Evolutionary conservation across 139 green algal species (phyloP).

Genomic region (Edaphochlamys debaryana): DNA sequence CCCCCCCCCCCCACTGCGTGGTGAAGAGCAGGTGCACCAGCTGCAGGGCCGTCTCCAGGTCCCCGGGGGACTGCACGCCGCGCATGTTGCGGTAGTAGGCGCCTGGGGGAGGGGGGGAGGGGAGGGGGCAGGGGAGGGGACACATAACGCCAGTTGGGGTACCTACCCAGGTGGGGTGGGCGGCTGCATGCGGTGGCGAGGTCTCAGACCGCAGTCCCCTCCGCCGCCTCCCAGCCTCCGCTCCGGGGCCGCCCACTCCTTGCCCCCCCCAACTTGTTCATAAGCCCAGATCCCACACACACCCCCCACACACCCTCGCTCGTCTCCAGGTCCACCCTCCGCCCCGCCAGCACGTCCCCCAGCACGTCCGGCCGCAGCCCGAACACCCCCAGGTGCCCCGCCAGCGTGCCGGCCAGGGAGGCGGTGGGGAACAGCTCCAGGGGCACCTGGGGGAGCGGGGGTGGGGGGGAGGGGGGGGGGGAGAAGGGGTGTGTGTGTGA

Average conservation of each 20-base stretch:
- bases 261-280: no score
- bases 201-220: no score
- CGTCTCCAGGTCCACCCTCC: constrained; percentile 36
- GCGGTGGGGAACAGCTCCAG: constrained; percentile 61
- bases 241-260: no score
- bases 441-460: constrained; percentile 51
- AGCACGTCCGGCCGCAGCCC: constrained; percentile 72
- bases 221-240: no score
- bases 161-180: no score
- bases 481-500: neutral
- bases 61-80: constrained; percentile 71
- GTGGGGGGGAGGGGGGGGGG: neutral
- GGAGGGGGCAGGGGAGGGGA: no score
- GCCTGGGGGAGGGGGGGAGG: constrained; percentile 15
- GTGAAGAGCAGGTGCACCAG: constrained; percentile 86
- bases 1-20: constrained; percentile 27
- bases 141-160: no score
- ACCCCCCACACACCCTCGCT: constrained; percentile 15
- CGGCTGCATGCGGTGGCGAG: no score
- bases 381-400: constrained; percentile 82
- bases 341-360: constrained; percentile 37
- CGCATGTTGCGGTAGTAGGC: constrained; percentile 75
- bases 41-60: constrained; percentile 84
- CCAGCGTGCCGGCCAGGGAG: constrained; percentile 63
- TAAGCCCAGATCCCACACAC: no score